Evolutionary conservation across 140 eudicot genomes (phyloP).

Genomic region (Anethum foeniculum): DNA sequence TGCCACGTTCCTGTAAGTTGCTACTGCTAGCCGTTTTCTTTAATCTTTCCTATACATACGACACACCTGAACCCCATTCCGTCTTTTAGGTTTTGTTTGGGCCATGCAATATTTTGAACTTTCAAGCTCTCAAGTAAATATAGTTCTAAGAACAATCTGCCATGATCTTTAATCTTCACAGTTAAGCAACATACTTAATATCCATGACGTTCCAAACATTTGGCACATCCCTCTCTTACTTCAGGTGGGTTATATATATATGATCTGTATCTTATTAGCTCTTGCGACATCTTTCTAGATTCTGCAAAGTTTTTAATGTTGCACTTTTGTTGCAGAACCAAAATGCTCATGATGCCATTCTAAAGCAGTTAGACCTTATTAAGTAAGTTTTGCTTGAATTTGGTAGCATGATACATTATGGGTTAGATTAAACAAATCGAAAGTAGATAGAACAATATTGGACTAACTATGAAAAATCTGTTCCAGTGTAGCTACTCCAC

Average conservation of each 20-base stretch:
- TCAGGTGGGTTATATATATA: constrained; percentile 42
- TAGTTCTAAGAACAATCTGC: neutral
- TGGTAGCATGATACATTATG: neutral
- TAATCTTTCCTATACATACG: neutral
- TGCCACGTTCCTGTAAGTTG: constrained; percentile 91
- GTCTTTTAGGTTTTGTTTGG: neutral
- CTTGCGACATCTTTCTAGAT: constrained; percentile 4
- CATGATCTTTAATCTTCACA: constrained; percentile 20
- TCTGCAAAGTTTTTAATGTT: constrained; percentile 8
- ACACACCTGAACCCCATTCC: neutral
- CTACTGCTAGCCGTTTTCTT: neutral
- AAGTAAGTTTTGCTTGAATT: constrained; percentile 35
- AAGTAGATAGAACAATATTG: constrained; percentile 14
- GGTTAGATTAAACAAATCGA: neutral
- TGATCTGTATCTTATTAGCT: neutral
- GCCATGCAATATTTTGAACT: neutral
- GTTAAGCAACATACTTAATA: constrained; percentile 79
- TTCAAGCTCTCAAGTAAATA: constrained; percentile 4
- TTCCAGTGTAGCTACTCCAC: constrained; percentile 74
- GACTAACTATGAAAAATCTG: neutral
- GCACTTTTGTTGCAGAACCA: constrained; percentile 51
- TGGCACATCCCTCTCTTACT: constrained; percentile 94
- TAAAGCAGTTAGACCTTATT: constrained; percentile 63
- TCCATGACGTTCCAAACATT: constrained; percentile 95
- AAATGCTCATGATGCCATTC: constrained; percentile 74